Conservation (phyloP, 2,329 filamentous ascomycete genomes). For the Zasmidium citrigriseum region DNA sequence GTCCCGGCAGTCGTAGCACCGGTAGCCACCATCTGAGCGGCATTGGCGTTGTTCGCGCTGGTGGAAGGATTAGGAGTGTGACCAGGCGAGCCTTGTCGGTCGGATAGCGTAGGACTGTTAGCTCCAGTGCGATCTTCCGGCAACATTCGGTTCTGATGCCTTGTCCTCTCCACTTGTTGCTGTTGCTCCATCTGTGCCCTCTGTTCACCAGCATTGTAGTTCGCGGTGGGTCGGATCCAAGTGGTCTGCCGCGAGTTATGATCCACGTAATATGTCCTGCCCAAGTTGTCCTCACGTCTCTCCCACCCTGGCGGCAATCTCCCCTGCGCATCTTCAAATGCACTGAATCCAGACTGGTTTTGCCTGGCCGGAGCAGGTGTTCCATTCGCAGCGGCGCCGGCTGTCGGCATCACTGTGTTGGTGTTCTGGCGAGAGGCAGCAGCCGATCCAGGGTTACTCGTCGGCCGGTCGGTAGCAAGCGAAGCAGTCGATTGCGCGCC, state of each 20-base stretch:
- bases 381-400: slow-evolving; percentile 28
- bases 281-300: slow-evolving; percentile 89
- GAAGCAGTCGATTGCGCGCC: slow-evolving; percentile 41
- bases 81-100: slow-evolving; percentile 36
- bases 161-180: slow-evolving; percentile 86
- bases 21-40: slow-evolving; percentile 87
- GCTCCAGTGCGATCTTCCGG: slow-evolving; percentile 94
- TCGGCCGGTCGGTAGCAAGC: slow-evolving; percentile 30
- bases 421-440: slow-evolving; percentile 27
- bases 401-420: slow-evolving; percentile 25
- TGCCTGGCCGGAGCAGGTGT: slow-evolving; percentile 33
- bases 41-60: slow-evolving; percentile 36
- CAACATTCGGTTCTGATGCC: slow-evolving; percentile 92
- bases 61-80: slow-evolving; percentile 40
- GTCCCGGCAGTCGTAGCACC: slow-evolving; percentile 92
- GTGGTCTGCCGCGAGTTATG: slow-evolving; percentile 96
- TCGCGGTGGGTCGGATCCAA: slow-evolving; percentile 86
- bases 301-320: slow-evolving; percentile 93
- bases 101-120: slow-evolving; percentile 76
- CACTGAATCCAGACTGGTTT: slow-evolving; percentile 66
- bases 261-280: slow-evolving; percentile 96
- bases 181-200: slow-evolving; percentile 82
- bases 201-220: slow-evolving; percentile 73
- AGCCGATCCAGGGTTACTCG: slow-evolving; percentile 27
- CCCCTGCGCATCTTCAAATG: slow-evolving; percentile 95